phyloP scores from a whole-genome alignment of 2,329 filamentous ascomycete species.

The Aotearoamyces nothofagi region DNA sequence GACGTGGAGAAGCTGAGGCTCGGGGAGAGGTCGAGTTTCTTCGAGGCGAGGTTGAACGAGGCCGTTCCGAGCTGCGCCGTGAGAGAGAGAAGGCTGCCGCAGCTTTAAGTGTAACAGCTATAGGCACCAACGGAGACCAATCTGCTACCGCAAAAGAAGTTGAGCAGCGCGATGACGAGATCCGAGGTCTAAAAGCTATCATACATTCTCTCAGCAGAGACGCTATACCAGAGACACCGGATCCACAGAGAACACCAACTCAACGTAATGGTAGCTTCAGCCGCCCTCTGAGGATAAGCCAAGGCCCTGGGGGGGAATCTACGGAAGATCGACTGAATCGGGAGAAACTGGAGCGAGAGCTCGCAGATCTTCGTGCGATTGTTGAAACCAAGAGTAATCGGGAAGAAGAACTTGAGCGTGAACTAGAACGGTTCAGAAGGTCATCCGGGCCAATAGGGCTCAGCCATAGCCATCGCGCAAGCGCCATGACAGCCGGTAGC shows the following conservation, averaged over 20 bases:
- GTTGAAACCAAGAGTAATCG: constrained; percentile 57
- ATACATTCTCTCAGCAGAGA: constrained; percentile 88
- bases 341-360: constrained; percentile 65
- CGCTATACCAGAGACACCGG: constrained; percentile 24
- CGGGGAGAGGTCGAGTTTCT: constrained; percentile 92
- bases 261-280: constrained; percentile 10
- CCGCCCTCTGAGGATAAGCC: constrained; percentile 12
- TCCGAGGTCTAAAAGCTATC: constrained; percentile 90
- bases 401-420: constrained; percentile 77
- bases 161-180: constrained; percentile 93
- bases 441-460: constrained; percentile 15
- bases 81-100: constrained; percentile 72
- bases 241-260: constrained; percentile 16
- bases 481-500: constrained; percentile 32
- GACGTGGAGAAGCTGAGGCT: constrained; percentile 87
- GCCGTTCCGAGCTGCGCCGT: constrained; percentile 70
- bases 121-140: constrained; percentile 23
- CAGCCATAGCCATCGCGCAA: constrained; percentile 29
- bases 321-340: constrained; percentile 40
- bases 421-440: constrained; percentile 51
- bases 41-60: constrained; percentile 84
- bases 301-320: constrained; percentile 34
- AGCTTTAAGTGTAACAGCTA: constrained; percentile 32
- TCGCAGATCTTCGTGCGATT: constrained; percentile 60
- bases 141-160: constrained; percentile 53